Percentiles rank a stretch among this genome's conserved stretches.
phyloP scores from a whole-genome alignment of 768 basidiomycete genomes.

The Paxillus ammoniavirescens region DNA sequence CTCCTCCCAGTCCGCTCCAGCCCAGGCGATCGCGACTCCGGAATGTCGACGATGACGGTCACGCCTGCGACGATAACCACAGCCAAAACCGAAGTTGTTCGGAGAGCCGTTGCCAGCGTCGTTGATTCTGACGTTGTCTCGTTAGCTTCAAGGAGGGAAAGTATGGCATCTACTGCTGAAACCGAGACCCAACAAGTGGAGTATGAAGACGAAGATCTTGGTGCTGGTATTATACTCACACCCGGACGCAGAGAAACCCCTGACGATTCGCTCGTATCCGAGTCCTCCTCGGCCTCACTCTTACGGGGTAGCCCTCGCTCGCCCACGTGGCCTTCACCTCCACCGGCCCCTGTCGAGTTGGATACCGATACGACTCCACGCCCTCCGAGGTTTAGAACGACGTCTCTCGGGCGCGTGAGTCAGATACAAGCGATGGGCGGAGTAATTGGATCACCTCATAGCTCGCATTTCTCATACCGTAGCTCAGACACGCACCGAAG shows the following conservation, averaged over 20 bases:
- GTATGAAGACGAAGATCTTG: background rate
- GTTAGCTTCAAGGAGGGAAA: slow-evolving; percentile 12
- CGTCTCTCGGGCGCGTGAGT: slow-evolving; percentile 27
- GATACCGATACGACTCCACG: slow-evolving; percentile 24
- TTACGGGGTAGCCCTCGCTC: slow-evolving; percentile 19
- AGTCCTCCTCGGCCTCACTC: slow-evolving; percentile 15
- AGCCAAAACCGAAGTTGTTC: slow-evolving; percentile 46
- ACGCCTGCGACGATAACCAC: slow-evolving; percentile 41
- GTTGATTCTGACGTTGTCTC: slow-evolving; percentile 35
- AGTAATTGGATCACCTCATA: slow-evolving; percentile 43
- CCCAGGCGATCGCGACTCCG: slow-evolving; percentile 30
- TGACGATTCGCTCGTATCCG: slow-evolving; percentile 13
- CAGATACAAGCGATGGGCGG: slow-evolving; percentile 20
- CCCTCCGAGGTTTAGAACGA: slow-evolving; percentile 27
- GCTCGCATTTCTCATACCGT: slow-evolving; percentile 39
- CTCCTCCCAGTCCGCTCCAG: slow-evolving; percentile 12
- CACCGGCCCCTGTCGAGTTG: slow-evolving; percentile 27
- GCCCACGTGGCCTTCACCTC: slow-evolving; percentile 29
- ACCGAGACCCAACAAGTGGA: slow-evolving; percentile 1
- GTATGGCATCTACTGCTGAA: slow-evolving; percentile 10
- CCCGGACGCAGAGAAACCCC: slow-evolving; percentile 12
- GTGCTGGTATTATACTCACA: slow-evolving; percentile 2
- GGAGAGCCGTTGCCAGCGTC: slow-evolving; percentile 53
- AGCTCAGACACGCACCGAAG: slow-evolving; percentile 37
- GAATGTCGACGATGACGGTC: slow-evolving; percentile 44